These are phyloP conservation scores for Parachaetomium inaequale DNA, from an alignment of 495 filamentous ascomycete genomes.

Conservation along the genomic window DNA sequence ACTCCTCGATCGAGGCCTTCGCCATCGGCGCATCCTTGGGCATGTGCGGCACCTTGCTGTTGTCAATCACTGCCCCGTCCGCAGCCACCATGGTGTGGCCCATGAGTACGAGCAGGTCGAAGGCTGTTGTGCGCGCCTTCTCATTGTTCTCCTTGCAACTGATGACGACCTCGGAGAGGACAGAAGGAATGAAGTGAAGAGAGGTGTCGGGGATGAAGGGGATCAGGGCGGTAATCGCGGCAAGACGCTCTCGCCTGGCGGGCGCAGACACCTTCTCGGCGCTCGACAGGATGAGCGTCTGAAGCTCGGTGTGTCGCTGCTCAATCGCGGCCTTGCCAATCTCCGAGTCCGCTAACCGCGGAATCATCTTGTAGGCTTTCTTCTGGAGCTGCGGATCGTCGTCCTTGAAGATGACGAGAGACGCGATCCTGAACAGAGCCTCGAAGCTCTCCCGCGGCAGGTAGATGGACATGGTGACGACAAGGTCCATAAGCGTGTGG, in stretches of 20 bases:
- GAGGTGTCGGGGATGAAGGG: slow-evolving; percentile 68
- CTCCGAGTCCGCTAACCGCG: slow-evolving; percentile 76
- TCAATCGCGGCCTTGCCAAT: slow-evolving; percentile 65
- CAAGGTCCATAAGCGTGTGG: slow-evolving; percentile 92
- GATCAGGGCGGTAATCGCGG: slow-evolving; percentile 73
- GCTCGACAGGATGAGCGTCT: slow-evolving; percentile 70
- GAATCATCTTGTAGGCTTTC: slow-evolving; percentile 97
- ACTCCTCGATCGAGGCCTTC: slow-evolving; percentile 80
- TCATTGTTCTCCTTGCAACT: slow-evolving; percentile 97
- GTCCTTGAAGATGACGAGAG: slow-evolving; percentile 68
- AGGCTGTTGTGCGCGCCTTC: slow-evolving; percentile 80
- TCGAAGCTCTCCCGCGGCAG: slow-evolving; percentile 78
- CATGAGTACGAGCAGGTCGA: slow-evolving; percentile 86
- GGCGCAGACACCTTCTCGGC: slow-evolving; percentile 79
- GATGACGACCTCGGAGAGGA: slow-evolving; percentile 90
- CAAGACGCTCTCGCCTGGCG: slow-evolving; percentile 76
- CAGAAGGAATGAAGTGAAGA: slow-evolving; percentile 86
- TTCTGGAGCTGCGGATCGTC: slow-evolving; percentile 95
- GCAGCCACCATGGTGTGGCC: slow-evolving; percentile 68
- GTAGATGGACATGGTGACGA: slow-evolving; percentile 93
- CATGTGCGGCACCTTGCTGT: slow-evolving; percentile 83
- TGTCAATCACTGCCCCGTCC: slow-evolving; percentile 70
- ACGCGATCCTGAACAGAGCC: slow-evolving; percentile 76
- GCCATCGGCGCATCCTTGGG: slow-evolving; percentile 70
- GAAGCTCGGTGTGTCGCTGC: slow-evolving; percentile 70